Evolutionary conservation across 106 monocot species (phyloP), one percentile per base, ranked within the genome.

Genomic region (Dioscorea dumetorum): DNA sequence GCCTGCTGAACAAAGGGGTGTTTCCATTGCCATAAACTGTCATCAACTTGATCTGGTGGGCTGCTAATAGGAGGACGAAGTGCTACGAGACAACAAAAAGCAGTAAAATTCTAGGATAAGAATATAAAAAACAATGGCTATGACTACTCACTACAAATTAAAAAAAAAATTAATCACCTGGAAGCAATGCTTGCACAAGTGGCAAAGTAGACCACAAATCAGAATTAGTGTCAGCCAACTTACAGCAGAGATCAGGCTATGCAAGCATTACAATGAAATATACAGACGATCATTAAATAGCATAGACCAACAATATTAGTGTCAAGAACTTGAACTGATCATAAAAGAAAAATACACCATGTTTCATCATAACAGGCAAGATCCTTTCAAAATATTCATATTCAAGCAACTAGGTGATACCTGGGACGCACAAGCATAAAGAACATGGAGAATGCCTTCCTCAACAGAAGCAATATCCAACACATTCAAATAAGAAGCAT

Each of bases 371-470:
- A 41, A 41, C 41, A 41, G 41, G 19, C 54, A 56, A 49, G 49
- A 48, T 60, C 48, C 12, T 60, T 70, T 15, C 22, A 12, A 22
- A 4, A 60, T 33, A 10, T 48, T 16, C 18, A 70, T 8, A 60
- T 21, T 18, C 34, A 24, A 17, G 12, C 22, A 24, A 22, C 53
- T 50, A 51, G 57, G 9, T 67, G 61, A 72, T 82, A 97, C 97
- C 76, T 97, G 80, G 67, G 87, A 84, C 49, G 87, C 84, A 78
- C 89, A 92, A 68, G 86, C 88, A 87, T 87, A 97, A 2, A 97
- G 80, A 49, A 97, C 70, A 87, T 97, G 97, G 33, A 97, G 77
- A 75, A 97, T 74, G 32, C 85, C 89, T 85, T 97, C 97, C 85
- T 97, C 97, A 67, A 90, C 72, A 31, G 78, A 63, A 78, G 86